Base-by-base conservation (phyloP, 768 basidiomycete species). In the Trametes coccinea region DNA sequence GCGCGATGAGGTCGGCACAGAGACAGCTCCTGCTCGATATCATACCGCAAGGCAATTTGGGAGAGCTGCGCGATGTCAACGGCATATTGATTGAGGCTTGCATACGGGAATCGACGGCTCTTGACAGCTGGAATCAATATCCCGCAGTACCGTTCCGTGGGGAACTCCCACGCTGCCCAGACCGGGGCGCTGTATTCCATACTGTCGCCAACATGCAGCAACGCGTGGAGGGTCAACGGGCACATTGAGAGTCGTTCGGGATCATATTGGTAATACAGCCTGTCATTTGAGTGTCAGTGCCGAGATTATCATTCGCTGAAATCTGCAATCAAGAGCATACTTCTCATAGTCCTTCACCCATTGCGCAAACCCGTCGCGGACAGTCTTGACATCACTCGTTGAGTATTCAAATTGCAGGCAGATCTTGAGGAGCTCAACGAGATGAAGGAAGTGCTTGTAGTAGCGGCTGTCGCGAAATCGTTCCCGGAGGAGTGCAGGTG, bases 291-390 rank as follows among this genome's bases (percentile, higher is more conserved):
- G 37, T 39, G 37, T 39, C 37, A 39, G 37, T 39, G 7, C 37
- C 13, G 37, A 13, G 7, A 13, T 6, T 39, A 13, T 13, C 37
- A 39, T 39, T 39, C 7, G 37, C 37, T 2, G 70, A 30, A 33
- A 4, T 2, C 13, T 39, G n/a, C n/a, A n/a, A n/a, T n/a, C n/a
- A n/a, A 30, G 27, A 27, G 64, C 73, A 41, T 56, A 79, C 78
- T 53, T 59, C 70, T 82, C 78, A 53, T 75, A 82, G 5, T 71
- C 57, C 34, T 65, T 27, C 2, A 79, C 78, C 79, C 79, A 80
- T 2, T 64, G 31, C 1, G 52, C 49, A 61, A 80, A 76, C 0
- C 75, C 77, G 5, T 11, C 17, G 3, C 69, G 59, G 5, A 79
- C 56, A 9, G 53, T 14, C 3, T 62, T 50, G 29, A 79, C 56